Base-by-base conservation (phyloP, 73 alveolate species). In the Tetrahymena thermophila region DNA sequence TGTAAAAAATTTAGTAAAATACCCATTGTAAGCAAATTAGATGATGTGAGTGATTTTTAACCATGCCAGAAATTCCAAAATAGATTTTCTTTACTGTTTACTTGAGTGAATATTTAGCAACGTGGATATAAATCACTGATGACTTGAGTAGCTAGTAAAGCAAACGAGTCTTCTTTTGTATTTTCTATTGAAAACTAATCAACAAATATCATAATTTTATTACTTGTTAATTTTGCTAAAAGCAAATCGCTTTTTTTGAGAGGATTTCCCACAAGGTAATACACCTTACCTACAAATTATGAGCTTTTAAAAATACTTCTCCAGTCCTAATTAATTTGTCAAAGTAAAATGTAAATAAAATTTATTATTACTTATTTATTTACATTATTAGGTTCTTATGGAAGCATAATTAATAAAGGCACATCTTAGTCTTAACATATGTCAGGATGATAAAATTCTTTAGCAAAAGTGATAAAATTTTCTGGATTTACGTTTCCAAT, bases 21-120 rank as follows among this genome's bases (percentile, higher is more conserved):
- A 71, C 89, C 89, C 89, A 71, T 71, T 25, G 89, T 71, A 4
- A 71, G 37, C 37, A 71, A 71, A 71, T 71, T 71, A 28, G 89
- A 71, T 28, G 89, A 71, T 6, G 89, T 31, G 4, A 71, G 89
- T 2, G 89, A 71, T 19, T 71, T 71, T 71, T 71, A 71, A 10
- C 89, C 89, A 71, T 71, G 37, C 89, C 89, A 71, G 89, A 71
- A 71, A n/a, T 71, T 71, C 89, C 89, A 71, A 71, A 71, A 71
- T 10, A 71, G 17, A 71, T 71, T 71, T 71, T 71, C 21, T 71
- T 71, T 71, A 31, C 89, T 71, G 31, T 71, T 71, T 1, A 71
- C 89, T 71, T 71, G 37, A 28, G 89, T 71, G 37, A 71, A 71
- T 1, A 71, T 71, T 71, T 71, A 71, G 13, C 89, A 71, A 71